Evolutionary conservation across 2,329 filamentous ascomycete species (phyloP), one percentile per base, ranked within the genome.

Genomic region (Colletotrichum musicola): DNA sequence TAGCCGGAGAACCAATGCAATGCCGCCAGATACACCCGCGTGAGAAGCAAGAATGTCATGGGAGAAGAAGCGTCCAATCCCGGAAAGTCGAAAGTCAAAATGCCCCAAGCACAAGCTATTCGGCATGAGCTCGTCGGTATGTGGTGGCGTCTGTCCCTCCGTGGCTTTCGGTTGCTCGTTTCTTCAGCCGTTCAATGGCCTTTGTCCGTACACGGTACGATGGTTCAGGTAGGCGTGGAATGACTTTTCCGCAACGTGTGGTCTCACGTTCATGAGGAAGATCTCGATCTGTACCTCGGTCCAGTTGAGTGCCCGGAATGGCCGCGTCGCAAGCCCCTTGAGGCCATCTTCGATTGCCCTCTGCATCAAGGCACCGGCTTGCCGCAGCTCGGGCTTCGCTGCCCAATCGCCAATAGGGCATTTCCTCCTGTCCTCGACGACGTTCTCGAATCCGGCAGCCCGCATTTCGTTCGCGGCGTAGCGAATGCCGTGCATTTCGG

Each of bases 351-450:
- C 76, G 60, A 81, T 75, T 4, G 80, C 80, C 27, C 83, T 82
- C 40, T 82, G 77, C 67, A 86, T 72, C 25, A 86, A 79, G 38
- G 83, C 76, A 1, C 85, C 85, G 70, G 82, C 85, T 47, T 70
- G 58, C 9, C 71, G 66, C 47, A 70, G 46, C 42, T 82, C 78
- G 54, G 81, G 78, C 20, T 84, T 78, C 4, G 81, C 77, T 27
- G 77, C 73, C 85, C 85, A 87, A 3, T 80, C 75, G 16, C 85
- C 85, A 1, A 86, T 73, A 4, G 85, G 85, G 7, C 80, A 81
- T 72, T 86, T 86, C 25, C 84, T 80, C 22, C 77, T 77, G 68
- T 82, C 80, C 72, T 81, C 78, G 4, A 71, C 72, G 30, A 86
- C 72, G 20, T 77, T 73, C 42, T 76, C 73, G 74, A 86, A 87